A percentile compares a stretch with the other conserved stretches of the same genome.
These are phyloP conservation scores for Triticum turgidum DNA, from an alignment of 176 grass and related monocot genomes.

Conservation along the genomic window DNA sequence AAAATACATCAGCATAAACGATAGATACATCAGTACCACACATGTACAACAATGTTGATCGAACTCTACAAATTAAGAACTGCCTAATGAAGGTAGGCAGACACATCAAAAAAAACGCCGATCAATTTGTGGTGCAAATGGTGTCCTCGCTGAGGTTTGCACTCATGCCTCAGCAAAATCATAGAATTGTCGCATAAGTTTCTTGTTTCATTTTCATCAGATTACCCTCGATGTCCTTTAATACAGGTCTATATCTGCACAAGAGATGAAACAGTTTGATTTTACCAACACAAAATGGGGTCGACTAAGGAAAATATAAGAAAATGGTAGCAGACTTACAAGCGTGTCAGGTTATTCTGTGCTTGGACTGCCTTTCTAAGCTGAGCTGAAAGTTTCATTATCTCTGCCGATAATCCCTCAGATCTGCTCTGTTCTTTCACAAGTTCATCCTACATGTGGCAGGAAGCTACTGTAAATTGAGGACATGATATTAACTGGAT, in stretches of 20 bases:
- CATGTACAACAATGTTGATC: conserved; percentile 12
- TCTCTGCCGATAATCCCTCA: conserved; percentile 61
- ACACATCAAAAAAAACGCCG: not conserved
- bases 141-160: not conserved
- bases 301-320: not conserved
- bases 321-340: conserved; percentile 54
- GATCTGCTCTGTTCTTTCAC: conserved; percentile 77
- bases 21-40: not conserved
- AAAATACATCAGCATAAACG: conserved; percentile 14
- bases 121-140: not conserved
- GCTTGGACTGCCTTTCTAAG: conserved; percentile 73
- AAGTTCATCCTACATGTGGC: conserved; percentile 59
- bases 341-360: conserved; percentile 58
- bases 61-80: not conserved
- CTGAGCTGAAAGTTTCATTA: conserved; percentile 86
- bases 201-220: conserved; percentile 99
- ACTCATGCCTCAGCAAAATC: conserved; percentile 11
- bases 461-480: conserved; percentile 10
- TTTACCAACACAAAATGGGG: not conserved
- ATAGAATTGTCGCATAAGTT: conserved; percentile 67
- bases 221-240: conserved; percentile 75
- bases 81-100: not conserved
- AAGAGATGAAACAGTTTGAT: conserved; percentile 25
- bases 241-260: conserved; percentile 81
- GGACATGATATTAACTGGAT: conserved; percentile 12